Base-by-base conservation (phyloP, 2,329 filamentous ascomycete species). In the Chrysosporium queenslandicum region DNA sequence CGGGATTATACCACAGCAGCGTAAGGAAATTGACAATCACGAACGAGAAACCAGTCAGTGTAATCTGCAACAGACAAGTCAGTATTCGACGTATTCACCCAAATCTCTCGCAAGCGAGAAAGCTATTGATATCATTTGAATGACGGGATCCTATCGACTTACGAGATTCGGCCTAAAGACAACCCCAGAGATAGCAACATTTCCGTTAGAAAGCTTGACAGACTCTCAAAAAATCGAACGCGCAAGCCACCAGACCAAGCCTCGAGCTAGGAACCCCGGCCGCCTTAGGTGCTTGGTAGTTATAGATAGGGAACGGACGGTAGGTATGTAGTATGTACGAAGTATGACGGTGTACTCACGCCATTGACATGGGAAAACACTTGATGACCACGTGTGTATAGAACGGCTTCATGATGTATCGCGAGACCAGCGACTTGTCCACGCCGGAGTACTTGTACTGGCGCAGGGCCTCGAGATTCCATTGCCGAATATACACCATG, bases 401-500 rank as follows among this genome's bases (percentile, higher is more conserved):
- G 73, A 97, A 98, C 6, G 92, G 92, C 77, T 98, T 97, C 63
- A 98, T 76, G 59, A 98, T 80, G 74, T 96, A 97, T 69, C 85
- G 87, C 58, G 90, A 96, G 37, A 88, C 77, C 56, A 96, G 76
- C 55, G 89, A 95, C 69, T 86, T 86, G 71, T 98, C 92, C 63
- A 97, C 86, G 53, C 81, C 81, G 37, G 86, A 87, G 77, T 98
- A 98, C 72, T 94, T 92, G 82, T 98, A 98, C 71, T 90, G 80
- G 70, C 86, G 87, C 62, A 98, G 82, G 67, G 87, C 87, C 36
- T 85, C 82, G 58, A 98, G 83, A 72, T 87, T 83, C 65, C 90
- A 83, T 71, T 95, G 87, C 59, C 92, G 87, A 56, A 98, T 89
- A 77, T 97, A 97, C 57, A 92, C 90, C 89, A 96, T 96, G n/a